Percentiles rank a stretch among this genome's conserved stretches.
These are phyloP conservation scores for Capronia americana DNA, from an alignment of 2,329 filamentous ascomycete species.

Conservation along the genomic window DNA sequence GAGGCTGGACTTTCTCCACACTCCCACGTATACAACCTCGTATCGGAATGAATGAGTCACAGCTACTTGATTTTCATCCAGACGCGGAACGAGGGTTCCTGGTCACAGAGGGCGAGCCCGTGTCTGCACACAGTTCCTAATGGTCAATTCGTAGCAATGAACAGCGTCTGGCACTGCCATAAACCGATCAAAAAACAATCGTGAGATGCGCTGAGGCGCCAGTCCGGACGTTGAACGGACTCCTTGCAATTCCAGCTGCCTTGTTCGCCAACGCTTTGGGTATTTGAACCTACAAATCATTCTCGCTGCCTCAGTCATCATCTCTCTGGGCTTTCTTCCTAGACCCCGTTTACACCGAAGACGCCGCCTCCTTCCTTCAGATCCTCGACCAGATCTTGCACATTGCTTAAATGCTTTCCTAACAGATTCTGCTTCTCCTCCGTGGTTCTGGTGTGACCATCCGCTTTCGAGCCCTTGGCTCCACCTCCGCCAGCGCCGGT, in stretches of 20 bases:
- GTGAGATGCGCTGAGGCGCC: not conserved
- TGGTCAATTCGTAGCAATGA: not conserved
- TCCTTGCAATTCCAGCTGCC: not conserved
- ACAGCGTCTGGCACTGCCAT: not conserved
- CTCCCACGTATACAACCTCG: not conserved
- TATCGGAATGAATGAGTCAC: conserved; percentile 15
- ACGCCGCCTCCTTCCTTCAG: conserved; percentile 63
- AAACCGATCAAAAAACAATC: not conserved
- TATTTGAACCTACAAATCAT: not conserved
- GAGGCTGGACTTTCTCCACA: not conserved
- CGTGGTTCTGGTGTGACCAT: conserved; percentile 64
- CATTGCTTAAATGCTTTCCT: conserved; percentile 77
- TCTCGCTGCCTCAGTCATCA: not conserved
- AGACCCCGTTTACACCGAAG: conserved; percentile 33
- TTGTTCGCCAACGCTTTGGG: not conserved
- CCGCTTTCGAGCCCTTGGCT: conserved; percentile 2
- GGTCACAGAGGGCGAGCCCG: not conserved
- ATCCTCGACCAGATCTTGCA: conserved; percentile 84
- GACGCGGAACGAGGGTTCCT: not conserved
- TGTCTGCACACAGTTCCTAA: not conserved
- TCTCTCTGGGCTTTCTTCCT: not conserved
- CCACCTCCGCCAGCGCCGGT: not conserved
- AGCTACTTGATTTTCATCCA: not conserved
- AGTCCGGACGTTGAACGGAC: not conserved
- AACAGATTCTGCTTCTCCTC: conserved; percentile 83